Conservation (phyloP, 2,329 filamentous ascomycete genomes). For the Alternaria ventricosa region DNA sequence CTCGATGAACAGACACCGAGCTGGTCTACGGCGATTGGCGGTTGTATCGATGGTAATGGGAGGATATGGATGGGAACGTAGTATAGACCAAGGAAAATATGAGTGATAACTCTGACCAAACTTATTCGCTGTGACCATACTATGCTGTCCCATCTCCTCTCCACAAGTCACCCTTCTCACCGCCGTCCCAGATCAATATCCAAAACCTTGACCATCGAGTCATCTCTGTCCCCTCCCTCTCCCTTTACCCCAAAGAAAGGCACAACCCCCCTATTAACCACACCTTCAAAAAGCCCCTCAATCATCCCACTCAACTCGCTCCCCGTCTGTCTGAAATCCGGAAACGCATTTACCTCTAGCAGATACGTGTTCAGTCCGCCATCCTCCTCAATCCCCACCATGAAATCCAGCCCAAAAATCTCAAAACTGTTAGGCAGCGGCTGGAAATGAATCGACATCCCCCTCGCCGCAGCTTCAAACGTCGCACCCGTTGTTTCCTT, state of each 20-base stretch:
- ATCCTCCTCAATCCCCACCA: slow-evolving; percentile 65
- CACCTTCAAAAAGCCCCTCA: slow-evolving; percentile 75
- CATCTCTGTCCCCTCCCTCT: slow-evolving; percentile 11
- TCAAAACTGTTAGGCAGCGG: slow-evolving; percentile 88
- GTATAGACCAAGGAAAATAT: slow-evolving; percentile 3
- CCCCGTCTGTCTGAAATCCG: slow-evolving; percentile 93
- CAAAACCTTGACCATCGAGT: slow-evolving; percentile 52
- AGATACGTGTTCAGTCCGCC: slow-evolving; percentile 66
- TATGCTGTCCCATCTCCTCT: background rate
- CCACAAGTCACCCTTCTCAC: slow-evolving; percentile 6
- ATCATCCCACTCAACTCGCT: slow-evolving; percentile 74
- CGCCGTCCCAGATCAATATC: slow-evolving; percentile 55
- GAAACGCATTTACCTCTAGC: slow-evolving; percentile 93
- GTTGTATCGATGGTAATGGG: background rate
- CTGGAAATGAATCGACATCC: slow-evolving; percentile 91
- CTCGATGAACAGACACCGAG: background rate
- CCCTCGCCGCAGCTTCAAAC: slow-evolving; percentile 84
- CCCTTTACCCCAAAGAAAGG: slow-evolving; percentile 66
- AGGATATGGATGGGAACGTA: background rate
- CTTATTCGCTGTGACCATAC: background rate
- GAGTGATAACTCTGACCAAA: background rate
- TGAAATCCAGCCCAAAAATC: slow-evolving; percentile 87
- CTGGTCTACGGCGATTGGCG: background rate
- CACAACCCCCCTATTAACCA: slow-evolving; percentile 70
- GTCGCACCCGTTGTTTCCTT: slow-evolving; percentile 74